phyloP scores from a whole-genome alignment of 306 rosid genomes.

The Cicer chorassanicum region DNA sequence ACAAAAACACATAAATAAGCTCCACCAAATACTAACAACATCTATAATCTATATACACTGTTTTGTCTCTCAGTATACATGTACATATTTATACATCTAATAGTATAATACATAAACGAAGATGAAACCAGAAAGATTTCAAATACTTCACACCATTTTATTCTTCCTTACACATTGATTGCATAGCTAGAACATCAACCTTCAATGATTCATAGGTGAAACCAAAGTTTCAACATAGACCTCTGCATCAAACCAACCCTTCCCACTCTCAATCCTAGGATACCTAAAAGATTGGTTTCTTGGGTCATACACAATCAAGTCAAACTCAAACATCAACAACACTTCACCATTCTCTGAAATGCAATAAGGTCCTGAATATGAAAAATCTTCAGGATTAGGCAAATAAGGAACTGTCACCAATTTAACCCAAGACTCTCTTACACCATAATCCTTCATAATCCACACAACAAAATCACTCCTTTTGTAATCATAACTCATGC shows the following conservation, averaged over 20 bases:
- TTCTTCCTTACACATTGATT: conserved; percentile 29
- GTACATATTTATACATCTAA: conserved; percentile 28
- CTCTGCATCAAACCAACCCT: conserved; percentile 67
- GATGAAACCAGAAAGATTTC: background rate
- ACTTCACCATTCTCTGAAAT: conserved; percentile 55
- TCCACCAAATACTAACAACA: conserved; percentile 31
- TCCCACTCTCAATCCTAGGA: conserved; percentile 59
- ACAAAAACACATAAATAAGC: conserved; percentile 4
- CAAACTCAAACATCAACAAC: conserved; percentile 61
- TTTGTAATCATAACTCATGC: conserved; percentile 56
- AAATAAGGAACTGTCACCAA: conserved; percentile 56
- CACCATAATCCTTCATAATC: conserved; percentile 57
- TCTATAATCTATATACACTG: conserved; percentile 38
- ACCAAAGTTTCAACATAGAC: conserved; percentile 56
- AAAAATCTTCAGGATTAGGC: conserved; percentile 59
- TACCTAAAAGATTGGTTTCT: conserved; percentile 47
- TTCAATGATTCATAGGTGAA: conserved; percentile 50
- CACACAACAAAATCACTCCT: conserved; percentile 54
- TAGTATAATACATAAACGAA: conserved; percentile 33
- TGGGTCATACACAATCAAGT: conserved; percentile 53
- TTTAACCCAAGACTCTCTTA: conserved; percentile 52
- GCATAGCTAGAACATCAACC: background rate
- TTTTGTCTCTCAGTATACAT: conserved; percentile 28
- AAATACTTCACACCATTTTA: conserved; percentile 39
- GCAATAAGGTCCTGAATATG: conserved; percentile 53